phyloP scores from a whole-genome alignment of 441 rosid species.

The Erodium moschatum region DNA sequence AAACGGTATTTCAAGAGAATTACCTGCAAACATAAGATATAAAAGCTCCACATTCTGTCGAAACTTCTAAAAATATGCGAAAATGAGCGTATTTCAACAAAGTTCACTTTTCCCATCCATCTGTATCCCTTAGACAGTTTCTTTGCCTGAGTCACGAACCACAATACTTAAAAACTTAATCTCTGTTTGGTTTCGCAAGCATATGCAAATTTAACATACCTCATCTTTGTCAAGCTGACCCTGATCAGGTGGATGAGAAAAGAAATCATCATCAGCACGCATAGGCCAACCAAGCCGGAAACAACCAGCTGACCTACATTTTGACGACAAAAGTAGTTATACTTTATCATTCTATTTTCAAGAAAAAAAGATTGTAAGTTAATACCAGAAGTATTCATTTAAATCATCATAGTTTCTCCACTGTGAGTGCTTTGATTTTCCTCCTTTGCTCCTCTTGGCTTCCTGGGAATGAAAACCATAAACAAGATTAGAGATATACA shows the following conservation, averaged over 20 bases:
- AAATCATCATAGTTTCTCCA: constrained; percentile 99
- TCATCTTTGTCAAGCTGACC: constrained; percentile 40
- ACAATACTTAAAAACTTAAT: not conserved
- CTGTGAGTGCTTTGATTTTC: constrained; percentile 92
- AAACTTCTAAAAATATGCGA: constrained; percentile 97
- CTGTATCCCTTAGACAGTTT: constrained; percentile 50
- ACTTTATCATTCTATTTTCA: too few species aligned
- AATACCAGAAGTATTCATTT: constrained; percentile 90
- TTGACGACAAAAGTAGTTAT: not conserved
- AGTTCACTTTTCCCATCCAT: constrained; percentile 94
- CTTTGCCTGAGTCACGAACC: constrained; percentile 43
- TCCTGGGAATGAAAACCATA: constrained; percentile 43
- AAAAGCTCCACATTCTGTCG: constrained; percentile 98
- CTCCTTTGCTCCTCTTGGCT: constrained; percentile 67
- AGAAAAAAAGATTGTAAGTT: not conserved
- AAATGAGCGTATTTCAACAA: constrained; percentile 94
- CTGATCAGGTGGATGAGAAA: constrained; percentile 32
- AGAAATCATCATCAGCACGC: constrained; percentile 96
- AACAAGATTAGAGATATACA: not conserved
- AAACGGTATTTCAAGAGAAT: not conserved
- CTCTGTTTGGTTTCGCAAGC: not conserved
- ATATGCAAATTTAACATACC: constrained; percentile 28
- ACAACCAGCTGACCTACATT: constrained; percentile 81
- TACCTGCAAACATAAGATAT: constrained; percentile 85
- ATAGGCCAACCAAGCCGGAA: constrained; percentile 98